Evolutionary conservation across 2,329 filamentous ascomycete genomes (phyloP), one percentile per base, ranked within the genome.

Genomic region (Talaromyces sp.): DNA sequence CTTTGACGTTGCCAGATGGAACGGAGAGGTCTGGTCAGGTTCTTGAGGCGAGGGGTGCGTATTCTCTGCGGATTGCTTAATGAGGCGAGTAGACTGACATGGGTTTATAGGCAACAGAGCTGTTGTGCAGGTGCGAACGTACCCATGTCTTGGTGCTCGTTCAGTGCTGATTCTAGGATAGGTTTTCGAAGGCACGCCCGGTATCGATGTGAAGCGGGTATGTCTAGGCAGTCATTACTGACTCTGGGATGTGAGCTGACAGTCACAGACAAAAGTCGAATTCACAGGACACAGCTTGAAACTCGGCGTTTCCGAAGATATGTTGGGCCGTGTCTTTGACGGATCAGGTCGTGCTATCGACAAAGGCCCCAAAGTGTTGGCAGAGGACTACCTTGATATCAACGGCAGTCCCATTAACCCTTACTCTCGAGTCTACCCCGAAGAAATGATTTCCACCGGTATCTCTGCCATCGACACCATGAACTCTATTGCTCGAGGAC

Each of bases 391-490:
- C 76, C 83, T 99, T 67, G 95, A 99, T 70, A 99, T 99, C 80
- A 99, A 99, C 81, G 94, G 94, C 73, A 94, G 87, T 76, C 93
- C 94, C 60, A 99, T 99, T 79, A 99, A 99, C 80, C 94, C 94
- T 62, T 97, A 94, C 80, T 93, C 92, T 61, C 86, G 94, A 81
- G 93, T 96, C 66, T 99, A 99, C 74, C 94, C 94, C 70, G 94
- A 99, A 80, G 95, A 99, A 79, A 99, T 99, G 93, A 97, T 99
- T 70, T 94, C 93, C 36, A 99, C 94, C 50, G 94, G 94, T 86
- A 99, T 99, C 76, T 97, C 93, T 62, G 92, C 94, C 72, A 97
- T 99, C 70, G 93, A 97, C 74, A 96, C 92, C 62, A 97, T 97
- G 93, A 91, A 91, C 81, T 92, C 89, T 62, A 96, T 97, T 75